phyloP scores from a whole-genome alignment of 129 eudicot genomes.

The Glebionis coronaria region DNA sequence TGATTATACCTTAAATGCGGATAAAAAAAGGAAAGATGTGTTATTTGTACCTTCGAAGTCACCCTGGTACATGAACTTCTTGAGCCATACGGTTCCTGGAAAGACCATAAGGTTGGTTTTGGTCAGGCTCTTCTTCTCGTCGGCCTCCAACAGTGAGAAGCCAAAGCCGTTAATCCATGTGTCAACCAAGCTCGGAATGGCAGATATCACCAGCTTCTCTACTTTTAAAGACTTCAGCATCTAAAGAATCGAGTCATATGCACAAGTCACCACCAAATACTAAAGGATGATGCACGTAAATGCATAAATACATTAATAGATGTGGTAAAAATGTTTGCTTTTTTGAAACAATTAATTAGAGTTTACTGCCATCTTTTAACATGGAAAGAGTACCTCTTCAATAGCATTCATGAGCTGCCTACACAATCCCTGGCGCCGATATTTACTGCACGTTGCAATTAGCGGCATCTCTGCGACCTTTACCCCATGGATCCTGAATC shows the following conservation, averaged over 20 bases:
- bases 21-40: constrained; percentile 8
- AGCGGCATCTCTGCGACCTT: constrained; percentile 94
- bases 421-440: constrained; percentile 96
- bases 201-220: constrained; percentile 84
- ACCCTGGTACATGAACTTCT: constrained; percentile 46
- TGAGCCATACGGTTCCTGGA: constrained; percentile 91
- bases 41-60: constrained; percentile 5
- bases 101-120: constrained; percentile 84
- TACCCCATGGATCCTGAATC: constrained; percentile 82
- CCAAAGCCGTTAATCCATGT: constrained; percentile 95
- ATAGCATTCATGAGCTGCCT: constrained; percentile 72
- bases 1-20: not conserved
- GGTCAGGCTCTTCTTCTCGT: constrained; percentile 58
- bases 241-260: constrained; percentile 33
- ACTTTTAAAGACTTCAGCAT: constrained; percentile 78
- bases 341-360: not conserved
- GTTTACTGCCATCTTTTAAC: constrained; percentile 1
- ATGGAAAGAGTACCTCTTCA: constrained; percentile 59
- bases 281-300: not conserved
- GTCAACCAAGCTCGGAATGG: constrained; percentile 72
- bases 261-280: not conserved
- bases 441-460: constrained; percentile 88
- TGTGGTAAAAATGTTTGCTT: constrained; percentile 3
- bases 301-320: not conserved
- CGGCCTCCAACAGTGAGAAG: constrained; percentile 63